A percentile compares a stretch with the other conserved stretches of the same genome.
phyloP scores from a whole-genome alignment of 1,139 yeast genomes.

The Geotrichum macrosporum region DNA sequence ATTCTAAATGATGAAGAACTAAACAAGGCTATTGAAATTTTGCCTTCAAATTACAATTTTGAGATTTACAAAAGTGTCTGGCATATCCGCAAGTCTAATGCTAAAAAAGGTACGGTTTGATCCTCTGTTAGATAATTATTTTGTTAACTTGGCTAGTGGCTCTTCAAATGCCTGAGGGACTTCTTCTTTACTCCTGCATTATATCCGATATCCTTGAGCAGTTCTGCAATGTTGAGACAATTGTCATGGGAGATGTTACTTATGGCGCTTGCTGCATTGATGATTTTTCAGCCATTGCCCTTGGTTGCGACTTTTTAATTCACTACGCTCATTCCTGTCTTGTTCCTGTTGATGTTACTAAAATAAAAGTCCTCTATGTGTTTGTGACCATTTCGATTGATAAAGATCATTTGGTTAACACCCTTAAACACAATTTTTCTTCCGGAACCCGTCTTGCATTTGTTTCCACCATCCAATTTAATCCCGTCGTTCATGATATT shows the following conservation, averaged over 20 bases:
- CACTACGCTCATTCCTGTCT: slow-evolving; percentile 98
- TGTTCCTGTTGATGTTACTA: slow-evolving; percentile 89
- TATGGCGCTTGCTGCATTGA: slow-evolving; percentile 99
- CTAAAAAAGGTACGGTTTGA: slow-evolving; percentile 44
- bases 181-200: slow-evolving; percentile 78
- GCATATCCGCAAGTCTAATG: slow-evolving; percentile 72
- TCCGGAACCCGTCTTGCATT: slow-evolving; percentile 64
- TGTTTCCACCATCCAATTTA: slow-evolving; percentile 95
- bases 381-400: slow-evolving; percentile 92
- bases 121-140: not conserved
- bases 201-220: slow-evolving; percentile 88
- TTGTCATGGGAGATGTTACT: slow-evolving; percentile 98
- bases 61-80: slow-evolving; percentile 94
- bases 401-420: slow-evolving; percentile 71
- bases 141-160: slow-evolving; percentile 51
- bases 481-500: slow-evolving; percentile 84
- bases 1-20: slow-evolving; percentile 73
- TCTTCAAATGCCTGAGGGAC: slow-evolving; percentile 96
- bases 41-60: slow-evolving; percentile 90
- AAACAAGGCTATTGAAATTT: slow-evolving; percentile 69
- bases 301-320: slow-evolving; percentile 89
- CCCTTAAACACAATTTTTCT: slow-evolving; percentile 65
- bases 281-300: slow-evolving; percentile 87
- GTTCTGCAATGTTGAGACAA: slow-evolving; percentile 78
- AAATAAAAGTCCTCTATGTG: slow-evolving; percentile 85